A percentile compares a stretch with the other conserved stretches of the same genome.
Evolutionary conservation across 306 rosid genomes (phyloP).

Genomic region (Vicia villosa): DNA sequence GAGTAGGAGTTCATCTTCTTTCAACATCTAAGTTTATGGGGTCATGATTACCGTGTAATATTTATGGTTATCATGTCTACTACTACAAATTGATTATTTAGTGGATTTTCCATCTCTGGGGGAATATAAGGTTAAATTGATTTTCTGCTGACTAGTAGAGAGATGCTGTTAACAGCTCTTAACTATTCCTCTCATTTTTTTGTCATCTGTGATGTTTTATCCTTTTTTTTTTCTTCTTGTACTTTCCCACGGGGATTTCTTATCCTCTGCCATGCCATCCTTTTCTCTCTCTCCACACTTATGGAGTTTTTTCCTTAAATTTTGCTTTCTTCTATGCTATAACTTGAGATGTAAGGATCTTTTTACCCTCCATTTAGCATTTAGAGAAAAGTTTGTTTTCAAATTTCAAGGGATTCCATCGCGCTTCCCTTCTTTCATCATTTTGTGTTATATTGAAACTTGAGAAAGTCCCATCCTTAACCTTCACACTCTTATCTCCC

Average conservation of each 20-base stretch:
- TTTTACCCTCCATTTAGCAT: conserved; percentile 6
- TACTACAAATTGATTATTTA: not conserved
- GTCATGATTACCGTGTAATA: conserved; percentile 6
- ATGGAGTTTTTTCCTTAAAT: not conserved
- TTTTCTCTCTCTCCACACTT: conserved; percentile 5
- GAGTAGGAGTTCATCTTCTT: conserved; percentile 21
- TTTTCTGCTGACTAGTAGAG: conserved; percentile 17
- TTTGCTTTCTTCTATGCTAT: not conserved
- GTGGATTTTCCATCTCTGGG: conserved; percentile 8
- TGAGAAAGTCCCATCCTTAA: conserved; percentile 20
- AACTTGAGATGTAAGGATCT: conserved; percentile 8
- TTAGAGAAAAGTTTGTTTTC: conserved; percentile 1
- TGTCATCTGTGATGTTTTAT: not conserved
- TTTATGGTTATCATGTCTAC: conserved; percentile 9
- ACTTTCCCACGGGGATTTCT: not conserved
- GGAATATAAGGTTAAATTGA: conserved; percentile 18
- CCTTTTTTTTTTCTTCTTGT: not conserved
- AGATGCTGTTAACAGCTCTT: conserved; percentile 20
- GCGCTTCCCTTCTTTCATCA: not conserved
- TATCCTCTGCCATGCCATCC: not conserved
- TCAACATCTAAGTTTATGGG: conserved; percentile 14
- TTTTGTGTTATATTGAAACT: conserved; percentile 13
- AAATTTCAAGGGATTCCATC: not conserved
- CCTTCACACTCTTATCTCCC: conserved; percentile 17
- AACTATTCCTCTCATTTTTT: not conserved